A percentile compares a stretch with the other conserved stretches of the same genome.
Evolutionary conservation across 495 filamentous ascomycete species (phyloP).

Genomic region (Lophiostoma macrostomum): DNA sequence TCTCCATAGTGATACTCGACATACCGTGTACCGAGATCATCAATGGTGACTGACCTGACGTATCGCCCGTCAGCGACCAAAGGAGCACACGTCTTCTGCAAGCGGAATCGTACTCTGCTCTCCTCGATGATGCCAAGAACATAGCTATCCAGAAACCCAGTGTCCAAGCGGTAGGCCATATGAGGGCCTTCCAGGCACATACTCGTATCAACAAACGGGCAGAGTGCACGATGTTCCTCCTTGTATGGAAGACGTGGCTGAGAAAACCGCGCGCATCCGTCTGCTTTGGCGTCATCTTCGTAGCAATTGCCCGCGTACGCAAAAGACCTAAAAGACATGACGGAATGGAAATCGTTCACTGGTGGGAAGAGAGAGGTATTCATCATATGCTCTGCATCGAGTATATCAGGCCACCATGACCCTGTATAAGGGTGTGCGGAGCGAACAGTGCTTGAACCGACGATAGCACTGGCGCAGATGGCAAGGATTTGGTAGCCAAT

Average conservation of each 20-base stretch:
- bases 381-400: not conserved
- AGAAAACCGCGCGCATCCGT: not conserved
- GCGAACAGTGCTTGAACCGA: not conserved
- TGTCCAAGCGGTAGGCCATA: constrained; percentile 1
- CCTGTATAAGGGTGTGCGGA: not conserved
- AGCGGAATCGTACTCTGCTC: not conserved
- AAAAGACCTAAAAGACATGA: not conserved
- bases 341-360: not conserved
- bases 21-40: not conserved
- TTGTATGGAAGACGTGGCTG: not conserved
- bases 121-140: constrained; percentile 1
- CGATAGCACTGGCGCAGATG: not conserved
- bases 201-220: not conserved
- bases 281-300: not conserved
- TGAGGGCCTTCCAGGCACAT: not conserved
- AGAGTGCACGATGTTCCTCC: not conserved
- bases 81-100: constrained; percentile 2
- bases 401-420: constrained; percentile 5
- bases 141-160: constrained; percentile 2
- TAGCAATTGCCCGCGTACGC: constrained; percentile 2
- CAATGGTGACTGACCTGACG: not conserved
- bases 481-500: constrained; percentile 7
- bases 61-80: not conserved
- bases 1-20: constrained; percentile 13
- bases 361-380: constrained; percentile 2